Evolutionary conservation across 2,329 filamentous ascomycete species (phyloP).

Genomic region (Talaromyces sp.): DNA sequence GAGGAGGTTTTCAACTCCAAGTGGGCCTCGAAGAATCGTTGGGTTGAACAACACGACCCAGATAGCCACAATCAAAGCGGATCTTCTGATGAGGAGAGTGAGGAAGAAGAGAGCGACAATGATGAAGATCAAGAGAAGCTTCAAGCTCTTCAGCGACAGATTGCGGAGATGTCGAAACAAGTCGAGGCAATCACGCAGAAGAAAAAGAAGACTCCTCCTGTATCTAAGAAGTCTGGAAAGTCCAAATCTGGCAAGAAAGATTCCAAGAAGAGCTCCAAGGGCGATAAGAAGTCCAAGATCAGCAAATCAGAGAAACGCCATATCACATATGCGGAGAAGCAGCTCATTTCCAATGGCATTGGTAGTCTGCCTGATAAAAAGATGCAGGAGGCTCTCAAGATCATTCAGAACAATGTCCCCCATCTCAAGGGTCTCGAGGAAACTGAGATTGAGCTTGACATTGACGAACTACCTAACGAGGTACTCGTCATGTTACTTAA

Average conservation of each 20-base stretch:
- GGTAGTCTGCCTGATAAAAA: conserved; percentile 72
- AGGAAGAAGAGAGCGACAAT: conserved; percentile 62
- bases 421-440: conserved; percentile 56
- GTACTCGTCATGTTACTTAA: conserved; percentile 43
- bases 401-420: conserved; percentile 80
- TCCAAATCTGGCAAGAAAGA: conserved; percentile 43
- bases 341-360: conserved; percentile 81
- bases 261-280: conserved; percentile 50
- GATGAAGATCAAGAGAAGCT: conserved; percentile 60
- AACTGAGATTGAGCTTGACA: conserved; percentile 46
- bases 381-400: conserved; percentile 74
- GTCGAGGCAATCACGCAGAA: conserved; percentile 52
- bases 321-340: conserved; percentile 76
- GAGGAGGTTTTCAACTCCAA: conserved; percentile 69
- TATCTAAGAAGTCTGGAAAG: conserved; percentile 46
- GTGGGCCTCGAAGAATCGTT: conserved; percentile 74
- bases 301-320: conserved; percentile 53
- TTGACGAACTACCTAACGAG: conserved; percentile 45
- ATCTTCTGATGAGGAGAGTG: conserved; percentile 66
- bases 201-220: conserved; percentile 55
- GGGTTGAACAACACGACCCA: conserved; percentile 70
- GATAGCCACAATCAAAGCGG: conserved; percentile 61
- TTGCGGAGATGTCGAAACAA: conserved; percentile 68
- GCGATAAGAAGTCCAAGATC: conserved; percentile 46
- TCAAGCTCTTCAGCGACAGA: conserved; percentile 61